Conservation (phyloP, 2,329 filamentous ascomycete genomes). For the Mycosphaerella sp. region DNA sequence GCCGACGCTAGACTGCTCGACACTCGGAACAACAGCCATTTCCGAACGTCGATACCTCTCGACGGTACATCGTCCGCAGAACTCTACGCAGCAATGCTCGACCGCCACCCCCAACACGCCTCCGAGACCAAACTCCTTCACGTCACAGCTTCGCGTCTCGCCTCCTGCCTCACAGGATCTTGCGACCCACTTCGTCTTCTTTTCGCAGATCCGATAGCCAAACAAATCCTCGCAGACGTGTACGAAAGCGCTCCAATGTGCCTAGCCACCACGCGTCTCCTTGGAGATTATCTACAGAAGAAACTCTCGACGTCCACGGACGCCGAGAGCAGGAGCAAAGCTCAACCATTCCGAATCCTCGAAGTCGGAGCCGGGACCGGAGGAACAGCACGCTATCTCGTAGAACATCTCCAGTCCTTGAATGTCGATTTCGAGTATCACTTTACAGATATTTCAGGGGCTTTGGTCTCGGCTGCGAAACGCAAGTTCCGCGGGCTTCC, state of each 20-base stretch:
- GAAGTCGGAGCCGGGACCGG: conserved; percentile 44
- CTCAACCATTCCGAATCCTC: conserved; percentile 31
- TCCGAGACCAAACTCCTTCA: conserved; percentile 8
- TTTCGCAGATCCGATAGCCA: conserved; percentile 3
- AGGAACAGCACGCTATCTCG: conserved; percentile 36
- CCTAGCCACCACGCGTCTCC: conserved; percentile 8
- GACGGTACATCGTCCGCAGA: neutral
- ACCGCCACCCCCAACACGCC: conserved; percentile 9
- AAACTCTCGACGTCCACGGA: neutral
- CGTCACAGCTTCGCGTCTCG: conserved; percentile 9
- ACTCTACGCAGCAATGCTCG: conserved; percentile 5
- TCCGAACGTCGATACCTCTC: conserved; percentile 3
- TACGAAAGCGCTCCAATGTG: conserved; percentile 11
- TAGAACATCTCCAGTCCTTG: conserved; percentile 24
- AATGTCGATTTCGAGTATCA: conserved; percentile 37
- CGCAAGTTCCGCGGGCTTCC: neutral
- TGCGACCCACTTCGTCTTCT: conserved; percentile 6
- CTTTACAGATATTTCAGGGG: conserved; percentile 41
- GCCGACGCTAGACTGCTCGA: conserved; percentile 6
- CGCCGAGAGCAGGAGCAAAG: neutral
- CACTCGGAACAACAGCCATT: neutral
- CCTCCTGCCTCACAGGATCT: conserved; percentile 6
- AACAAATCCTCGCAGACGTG: conserved; percentile 6
- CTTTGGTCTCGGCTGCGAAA: conserved; percentile 25
- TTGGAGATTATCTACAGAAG: conserved; percentile 1